Evolutionary conservation across 176 grass and related monocot genomes (phyloP).

Genomic region (Tuctoria greenei): DNA sequence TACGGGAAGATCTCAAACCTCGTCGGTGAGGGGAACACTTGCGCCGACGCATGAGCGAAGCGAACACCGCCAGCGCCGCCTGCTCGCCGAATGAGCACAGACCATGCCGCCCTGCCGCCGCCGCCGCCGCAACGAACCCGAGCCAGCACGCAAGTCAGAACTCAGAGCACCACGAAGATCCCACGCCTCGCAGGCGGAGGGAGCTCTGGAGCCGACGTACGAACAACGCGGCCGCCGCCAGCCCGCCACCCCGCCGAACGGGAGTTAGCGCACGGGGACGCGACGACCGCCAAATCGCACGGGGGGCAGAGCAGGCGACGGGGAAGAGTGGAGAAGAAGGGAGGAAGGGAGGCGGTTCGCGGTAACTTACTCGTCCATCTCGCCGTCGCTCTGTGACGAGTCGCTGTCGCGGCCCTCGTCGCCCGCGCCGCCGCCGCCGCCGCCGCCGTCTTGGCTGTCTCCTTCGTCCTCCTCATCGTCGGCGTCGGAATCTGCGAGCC

Average conservation of each 20-base stretch:
- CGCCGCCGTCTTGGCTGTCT: slow-evolving; percentile 3
- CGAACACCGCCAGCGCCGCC: not conserved
- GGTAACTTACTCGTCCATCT: slow-evolving; percentile 49
- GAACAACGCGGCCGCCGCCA: slow-evolving; percentile 5
- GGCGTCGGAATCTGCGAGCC: slow-evolving; percentile 52
- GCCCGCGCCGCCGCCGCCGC: slow-evolving; percentile 11
- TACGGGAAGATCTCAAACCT: slow-evolving; percentile 40
- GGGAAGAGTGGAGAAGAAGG: not conserved
- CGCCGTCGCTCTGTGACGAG: slow-evolving; percentile 46
- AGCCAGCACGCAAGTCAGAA: slow-evolving; percentile 10
- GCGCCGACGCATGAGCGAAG: not conserved
- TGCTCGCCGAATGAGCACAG: slow-evolving; percentile 7
- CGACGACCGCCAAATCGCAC: slow-evolving; percentile 39
- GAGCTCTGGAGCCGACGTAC: slow-evolving; percentile 3
- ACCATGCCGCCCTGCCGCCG: not conserved
- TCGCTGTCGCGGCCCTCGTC: slow-evolving; percentile 41
- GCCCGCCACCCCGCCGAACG: not conserved
- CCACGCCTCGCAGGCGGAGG: slow-evolving; percentile 21
- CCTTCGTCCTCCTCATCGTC: slow-evolving; percentile 30
- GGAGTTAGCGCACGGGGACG: slow-evolving; percentile 18
- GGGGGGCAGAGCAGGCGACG: slow-evolving; percentile 24
- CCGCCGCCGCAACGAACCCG: not conserved
- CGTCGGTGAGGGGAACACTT: slow-evolving; percentile 26
- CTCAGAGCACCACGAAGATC: slow-evolving; percentile 36
- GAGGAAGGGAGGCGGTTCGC: not conserved